A percentile compares a stretch with the other conserved stretches of the same genome.
phyloP scores from a whole-genome alignment of 2,329 filamentous ascomycete genomes.

The Fusarium sp. region DNA sequence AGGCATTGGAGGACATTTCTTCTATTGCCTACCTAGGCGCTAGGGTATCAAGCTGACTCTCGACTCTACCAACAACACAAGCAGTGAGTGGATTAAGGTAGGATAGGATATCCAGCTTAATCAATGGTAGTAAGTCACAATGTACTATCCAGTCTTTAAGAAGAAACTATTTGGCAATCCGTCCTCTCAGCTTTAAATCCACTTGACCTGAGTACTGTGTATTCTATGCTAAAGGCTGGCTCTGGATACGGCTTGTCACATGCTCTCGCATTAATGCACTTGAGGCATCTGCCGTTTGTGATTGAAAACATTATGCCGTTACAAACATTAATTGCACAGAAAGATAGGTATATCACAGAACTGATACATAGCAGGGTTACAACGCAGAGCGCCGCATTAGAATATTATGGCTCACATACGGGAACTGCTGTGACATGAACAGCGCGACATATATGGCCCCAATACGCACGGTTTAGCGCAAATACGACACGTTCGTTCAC shows the following conservation, averaged over 20 bases:
- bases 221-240: neutral
- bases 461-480: neutral
- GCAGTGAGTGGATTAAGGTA: neutral
- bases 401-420: conserved; percentile 5
- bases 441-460: conserved; percentile 17
- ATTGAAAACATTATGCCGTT: neutral
- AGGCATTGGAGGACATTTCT: too few relatives aligned
- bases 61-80: neutral
- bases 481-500: neutral
- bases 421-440: conserved; percentile 22
- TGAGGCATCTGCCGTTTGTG: neutral
- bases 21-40: too few relatives aligned
- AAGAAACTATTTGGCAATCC: neutral
- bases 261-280: conserved; percentile 30
- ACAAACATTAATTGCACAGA: neutral
- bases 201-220: neutral
- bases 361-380: neutral
- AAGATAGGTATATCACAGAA: neutral
- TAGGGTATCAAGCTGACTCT: neutral
- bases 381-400: conserved; percentile 9
- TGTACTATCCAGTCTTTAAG: neutral
- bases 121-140: neutral
- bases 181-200: neutral
- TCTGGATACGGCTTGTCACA: conserved; percentile 17
- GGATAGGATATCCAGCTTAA: neutral